A percentile compares a stretch with the other conserved stretches of the same genome.
Evolutionary conservation across 164 flowering plant genomes (phyloP).

Genomic region (Kalanchoe fedtschenkoi): DNA sequence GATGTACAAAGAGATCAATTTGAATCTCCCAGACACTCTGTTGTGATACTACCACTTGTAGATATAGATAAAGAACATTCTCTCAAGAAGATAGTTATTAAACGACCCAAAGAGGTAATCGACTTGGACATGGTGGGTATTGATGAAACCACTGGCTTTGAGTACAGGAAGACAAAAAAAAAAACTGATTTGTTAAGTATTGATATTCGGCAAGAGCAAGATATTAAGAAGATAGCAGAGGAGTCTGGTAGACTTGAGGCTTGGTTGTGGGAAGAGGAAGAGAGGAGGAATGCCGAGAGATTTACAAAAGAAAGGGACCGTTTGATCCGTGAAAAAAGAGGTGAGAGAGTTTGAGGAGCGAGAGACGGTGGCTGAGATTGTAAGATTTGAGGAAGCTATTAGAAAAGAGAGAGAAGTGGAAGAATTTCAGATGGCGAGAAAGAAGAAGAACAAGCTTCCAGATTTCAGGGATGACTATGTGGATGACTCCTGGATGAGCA

Average conservation of each 20-base stretch:
- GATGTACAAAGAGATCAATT: conserved; percentile 17
- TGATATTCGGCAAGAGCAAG: conserved; percentile 32
- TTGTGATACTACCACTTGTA: conserved; percentile 49
- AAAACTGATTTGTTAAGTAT: conserved; percentile 51
- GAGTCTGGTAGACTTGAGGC: conserved; percentile 28
- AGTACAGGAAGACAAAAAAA: conserved; percentile 55
- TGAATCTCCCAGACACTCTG: conserved; percentile 41
- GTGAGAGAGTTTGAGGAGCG: conserved; percentile 36
- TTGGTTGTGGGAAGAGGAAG: conserved; percentile 58
- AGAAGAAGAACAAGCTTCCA: conserved; percentile 41
- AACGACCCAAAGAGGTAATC: conserved; percentile 53
- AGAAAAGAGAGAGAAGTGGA: conserved; percentile 60
- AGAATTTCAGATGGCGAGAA: conserved; percentile 47
- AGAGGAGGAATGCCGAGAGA: conserved; percentile 37
- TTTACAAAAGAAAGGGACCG: conserved; percentile 36
- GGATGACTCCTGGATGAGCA: conserved; percentile 37
- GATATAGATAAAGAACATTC: conserved; percentile 42
- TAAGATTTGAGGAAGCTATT: conserved; percentile 41
- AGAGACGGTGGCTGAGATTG: conserved; percentile 40
- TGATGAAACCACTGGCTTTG: conserved; percentile 34
- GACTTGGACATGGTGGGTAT: conserved; percentile 39
- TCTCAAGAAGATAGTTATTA: conserved; percentile 66
- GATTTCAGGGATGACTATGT: conserved; percentile 40
- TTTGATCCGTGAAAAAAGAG: conserved; percentile 33
- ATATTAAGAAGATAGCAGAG: conserved; percentile 22